Base-by-base conservation (phyloP, 2,329 filamentous ascomycete species). In the Penicillium sp. region DNA sequence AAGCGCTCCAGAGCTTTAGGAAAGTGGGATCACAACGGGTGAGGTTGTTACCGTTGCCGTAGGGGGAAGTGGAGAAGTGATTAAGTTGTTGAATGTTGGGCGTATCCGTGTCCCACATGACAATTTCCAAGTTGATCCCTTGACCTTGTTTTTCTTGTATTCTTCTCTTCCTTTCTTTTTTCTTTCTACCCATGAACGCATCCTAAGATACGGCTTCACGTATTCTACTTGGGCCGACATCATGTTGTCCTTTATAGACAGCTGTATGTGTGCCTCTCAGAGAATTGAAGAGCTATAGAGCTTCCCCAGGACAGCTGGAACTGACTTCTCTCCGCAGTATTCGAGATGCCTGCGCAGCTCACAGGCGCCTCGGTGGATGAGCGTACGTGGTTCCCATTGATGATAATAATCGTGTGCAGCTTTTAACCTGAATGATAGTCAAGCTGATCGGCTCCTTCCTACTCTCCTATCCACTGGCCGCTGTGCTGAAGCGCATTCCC, bases 361-460 rank as follows among this genome's bases (percentile, higher is more conserved):
- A 79, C 87, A 29, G 87, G 87, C 43, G 84, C 86, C 48, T 87
- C 86, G 21, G 72, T 83, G 57, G 87, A 90, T 73, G 86, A 90
- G 69, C 73, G 86, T 87, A 77, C 49, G 70, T 64, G 44, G 45
- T 19, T 55, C 48, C 26, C 29, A 29, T 50, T 27, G 21, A n/a
- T 5, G 10, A 11, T 2, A 48, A 10, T 35, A 21, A 37, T 14
- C 4, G 2, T 39, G 21, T 33, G 16, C 44, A 52, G 50, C 24
- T 35, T 53, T 29, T 57, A 41, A 58, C 26, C 16, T 47, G 39
- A 22, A n/a, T 49, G 50, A 56, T 66, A 97, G 93, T 99, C 66
- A 99, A 99, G 75, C 89, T 98, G 66, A 89, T 97, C 68, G 88
- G 87, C 72, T 91, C 90, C 7, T 96, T 98, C 74, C 82, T 99